Evolutionary conservation across 495 filamentous ascomycete species (phyloP), one percentile per base, ranked within the genome.

Genomic region (Daldinia loculata): DNA sequence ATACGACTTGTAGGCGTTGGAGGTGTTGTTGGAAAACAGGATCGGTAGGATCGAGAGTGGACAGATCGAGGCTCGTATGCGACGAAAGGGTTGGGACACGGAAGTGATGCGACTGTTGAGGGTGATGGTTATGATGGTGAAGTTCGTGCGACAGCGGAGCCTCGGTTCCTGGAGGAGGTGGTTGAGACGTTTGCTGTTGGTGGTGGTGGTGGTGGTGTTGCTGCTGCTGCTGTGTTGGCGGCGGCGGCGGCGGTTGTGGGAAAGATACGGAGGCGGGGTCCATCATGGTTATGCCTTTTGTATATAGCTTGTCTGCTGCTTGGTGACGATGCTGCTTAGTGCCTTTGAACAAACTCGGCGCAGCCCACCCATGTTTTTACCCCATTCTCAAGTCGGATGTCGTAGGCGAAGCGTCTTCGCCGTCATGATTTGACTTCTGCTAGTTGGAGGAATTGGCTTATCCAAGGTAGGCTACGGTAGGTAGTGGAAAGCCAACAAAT

Each of bases 61-160:
- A 67, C 19, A 82, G 72, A 41, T 79, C 79, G 71, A 84, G 73
- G 55, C 70, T 77, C 45, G 72, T 53, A 56, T 84, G 83, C n/a
- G 82, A 76, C 29, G 79, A 67, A 6, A 84, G 70, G 22, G 74
- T 59, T 19, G 68, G 24, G 55, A 70, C 67, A 39, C 74, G 75
- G 45, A 74, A 76, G 36, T 70, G 65, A 26, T 76, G 70, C 36
- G 75, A 12, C 27, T 73, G 68, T 38, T 65, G 65, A 3, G 74
- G 43, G 11, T 67, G 70, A 51, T 73, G 74, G 17, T 38, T 50
- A 41, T 74, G 73, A 52, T 68, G 74, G 14, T 61, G 70, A 56
- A 61, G 63, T 9, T 72, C 74, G 50, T 69, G 74, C 55, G 73
- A 65, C 26, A 72, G 63, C 15, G 50, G 56, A 34, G 15, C 22